Evolutionary conservation across 805 yeast species (phyloP), one percentile per base, ranked within the genome.

Genomic region (Lachancea thermotolerans): DNA sequence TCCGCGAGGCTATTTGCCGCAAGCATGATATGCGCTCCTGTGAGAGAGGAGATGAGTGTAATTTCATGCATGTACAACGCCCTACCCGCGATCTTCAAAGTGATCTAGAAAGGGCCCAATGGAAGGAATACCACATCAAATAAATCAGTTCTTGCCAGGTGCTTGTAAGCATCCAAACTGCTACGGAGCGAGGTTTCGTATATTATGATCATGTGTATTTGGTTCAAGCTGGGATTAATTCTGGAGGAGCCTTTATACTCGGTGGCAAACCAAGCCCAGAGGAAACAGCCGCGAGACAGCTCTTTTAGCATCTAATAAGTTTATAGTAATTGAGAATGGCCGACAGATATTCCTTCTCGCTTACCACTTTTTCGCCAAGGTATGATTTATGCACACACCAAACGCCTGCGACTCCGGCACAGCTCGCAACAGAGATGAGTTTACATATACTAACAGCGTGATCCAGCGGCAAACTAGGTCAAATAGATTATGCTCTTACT

Each of bases 281-380:
- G 11, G 17, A 12, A 30, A 30, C 34, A 21, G 33, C 32, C 39
- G 27, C 41, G 11, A 35, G 21, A 37, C 8, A 17, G 30, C 7
- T 18, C 14, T 21, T 15, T 30, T 12, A 7, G 18, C 6, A 17
- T 5, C 18, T 14, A 28, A 30, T 15, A 25, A 37, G 33, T 8
- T n/a, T 18, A 17, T 15, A 29, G 9, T 9, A 9, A 30, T 4
- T 30, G 33, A 30, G 33, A 50, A 93, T 93, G 98, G 95, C 99
- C 49, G 99, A 93, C 68, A 81, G 99, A 76, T 93, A 93, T 70
- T 89, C 98, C 16, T 93, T 93, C 65, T 93, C 99, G 18, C 77
- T 93, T 51, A 93, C 99, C 21, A 93, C 99, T 14, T 93, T 93
- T 67, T 91, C 98, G 41, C 99, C 99, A 61, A 85, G 85, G 90